Evolutionary conservation across 345 rosid genomes (phyloP).

Genomic region (Toxicodendron radicans): DNA sequence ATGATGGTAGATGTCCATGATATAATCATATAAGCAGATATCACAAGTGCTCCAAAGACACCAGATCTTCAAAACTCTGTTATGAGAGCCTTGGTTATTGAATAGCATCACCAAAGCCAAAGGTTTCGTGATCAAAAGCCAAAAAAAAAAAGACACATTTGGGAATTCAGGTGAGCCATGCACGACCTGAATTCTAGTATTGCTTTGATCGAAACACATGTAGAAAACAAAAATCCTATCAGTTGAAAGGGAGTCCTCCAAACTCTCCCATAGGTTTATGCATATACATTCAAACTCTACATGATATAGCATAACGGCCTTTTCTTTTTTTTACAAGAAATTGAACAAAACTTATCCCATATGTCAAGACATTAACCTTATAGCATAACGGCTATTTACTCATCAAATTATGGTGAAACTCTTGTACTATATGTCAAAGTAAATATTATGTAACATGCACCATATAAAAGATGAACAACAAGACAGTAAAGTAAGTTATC

Average conservation of each 20-base stretch:
- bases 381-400: background rate
- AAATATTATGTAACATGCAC: background rate
- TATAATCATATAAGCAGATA: background rate
- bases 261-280: background rate
- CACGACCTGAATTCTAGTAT: background rate
- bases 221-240: background rate
- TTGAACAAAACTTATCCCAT: too few species aligned
- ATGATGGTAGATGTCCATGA: background rate
- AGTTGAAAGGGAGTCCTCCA: background rate
- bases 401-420: background rate
- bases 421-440: background rate
- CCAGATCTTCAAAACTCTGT: background rate
- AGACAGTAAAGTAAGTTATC: slow-evolving; percentile 13
- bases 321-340: background rate
- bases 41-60: background rate
- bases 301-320: background rate
- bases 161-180: background rate
- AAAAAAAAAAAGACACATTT: background rate
- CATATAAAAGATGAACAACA: background rate
- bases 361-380: too few species aligned
- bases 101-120: background rate
- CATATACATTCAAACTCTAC: slow-evolving; percentile 2
- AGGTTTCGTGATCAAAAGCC: background rate
- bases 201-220: background rate
- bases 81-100: background rate